Percentiles rank a stretch among this genome's conserved stretches.
These are phyloP conservation scores for Rhytidiadelphus loreus DNA, from an alignment of 225 moss, liverwort and hornwort genomes.

Conservation along the genomic window DNA sequence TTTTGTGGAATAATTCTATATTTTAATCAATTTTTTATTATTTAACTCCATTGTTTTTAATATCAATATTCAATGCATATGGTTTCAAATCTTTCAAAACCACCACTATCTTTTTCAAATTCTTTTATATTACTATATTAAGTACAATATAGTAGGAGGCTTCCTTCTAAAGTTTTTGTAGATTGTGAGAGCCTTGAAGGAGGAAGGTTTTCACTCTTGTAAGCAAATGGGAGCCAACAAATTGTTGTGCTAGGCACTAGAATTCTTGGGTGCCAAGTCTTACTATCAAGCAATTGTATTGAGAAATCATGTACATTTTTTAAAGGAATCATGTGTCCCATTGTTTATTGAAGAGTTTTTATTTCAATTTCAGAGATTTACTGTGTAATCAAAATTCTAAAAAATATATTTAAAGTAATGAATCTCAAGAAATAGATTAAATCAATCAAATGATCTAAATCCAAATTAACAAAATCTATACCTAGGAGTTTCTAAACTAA, in stretches of 20 bases:
- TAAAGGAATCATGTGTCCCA: rapidly evolving
- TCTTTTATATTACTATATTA: background rate
- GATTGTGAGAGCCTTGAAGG: too few relatives aligned
- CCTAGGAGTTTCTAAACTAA: background rate
- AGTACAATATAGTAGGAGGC: rapidly evolving
- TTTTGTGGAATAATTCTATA: too few relatives aligned
- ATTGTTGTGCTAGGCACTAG: rapidly evolving
- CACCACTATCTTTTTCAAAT: background rate
- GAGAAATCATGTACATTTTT: rapidly evolving
- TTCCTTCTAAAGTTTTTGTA: rapidly evolving
- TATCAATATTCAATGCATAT: too few relatives aligned
- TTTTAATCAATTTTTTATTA: too few relatives aligned
- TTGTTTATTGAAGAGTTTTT: too few relatives aligned
- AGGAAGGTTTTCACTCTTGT: background rate
- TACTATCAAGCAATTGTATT: background rate
- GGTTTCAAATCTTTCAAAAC: background rate
- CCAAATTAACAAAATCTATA: background rate
- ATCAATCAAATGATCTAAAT: background rate
- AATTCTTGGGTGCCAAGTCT: background rate
- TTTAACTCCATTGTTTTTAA: background rate
- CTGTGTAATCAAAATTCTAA: too few relatives aligned
- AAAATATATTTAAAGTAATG: too few relatives aligned
- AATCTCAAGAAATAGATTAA: background rate
- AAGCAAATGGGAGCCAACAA: rapidly evolving
- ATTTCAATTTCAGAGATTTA: background rate